These are phyloP conservation scores for Cokeromyces recurvatus DNA, from an alignment of 371 early-diverging fungal genomes.

Conservation along the genomic window DNA sequence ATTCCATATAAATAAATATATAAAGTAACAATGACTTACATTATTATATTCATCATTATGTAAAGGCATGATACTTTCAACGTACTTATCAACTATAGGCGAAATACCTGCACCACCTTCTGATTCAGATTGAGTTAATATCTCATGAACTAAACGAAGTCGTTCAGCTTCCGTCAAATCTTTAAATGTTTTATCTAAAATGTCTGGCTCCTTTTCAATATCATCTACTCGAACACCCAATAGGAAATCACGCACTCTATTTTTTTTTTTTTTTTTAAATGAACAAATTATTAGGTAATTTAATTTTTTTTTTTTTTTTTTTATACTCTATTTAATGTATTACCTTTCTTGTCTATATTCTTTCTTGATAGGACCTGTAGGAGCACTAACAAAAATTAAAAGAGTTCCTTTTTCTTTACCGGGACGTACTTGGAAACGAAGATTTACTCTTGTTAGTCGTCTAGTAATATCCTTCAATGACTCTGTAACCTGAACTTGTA, in stretches of 20 bases:
- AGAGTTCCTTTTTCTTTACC: conserved; percentile 29
- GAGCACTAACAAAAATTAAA: conserved; percentile 31
- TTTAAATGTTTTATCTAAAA: conserved; percentile 16
- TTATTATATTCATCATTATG: conserved; percentile 75
- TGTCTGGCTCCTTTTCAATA: conserved; percentile 15
- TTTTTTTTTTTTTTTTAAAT: neutral
- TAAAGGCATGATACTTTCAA: conserved; percentile 71
- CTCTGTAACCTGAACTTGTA: conserved; percentile 15
- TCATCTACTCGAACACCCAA: conserved; percentile 52
- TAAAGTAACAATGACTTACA: conserved; percentile 27
- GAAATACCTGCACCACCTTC: conserved; percentile 75
- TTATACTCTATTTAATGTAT: neutral
- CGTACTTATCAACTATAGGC: conserved; percentile 47
- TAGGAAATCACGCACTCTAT: conserved; percentile 64
- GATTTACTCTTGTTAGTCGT: conserved; percentile 22
- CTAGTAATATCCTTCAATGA: conserved; percentile 13
- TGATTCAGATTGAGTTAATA: conserved; percentile 58
- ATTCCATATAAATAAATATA: neutral
- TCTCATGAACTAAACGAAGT: conserved; percentile 66
- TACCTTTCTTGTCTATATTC: conserved; percentile 23
- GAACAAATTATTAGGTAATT: neutral
- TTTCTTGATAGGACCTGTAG: conserved; percentile 24
- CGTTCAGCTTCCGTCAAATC: conserved; percentile 66
- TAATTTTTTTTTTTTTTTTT: neutral
- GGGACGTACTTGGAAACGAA: conserved; percentile 32